Base-by-base conservation (phyloP, 1,284 basidiomycete genomes). In the Cryptococcus sp. region DNA sequence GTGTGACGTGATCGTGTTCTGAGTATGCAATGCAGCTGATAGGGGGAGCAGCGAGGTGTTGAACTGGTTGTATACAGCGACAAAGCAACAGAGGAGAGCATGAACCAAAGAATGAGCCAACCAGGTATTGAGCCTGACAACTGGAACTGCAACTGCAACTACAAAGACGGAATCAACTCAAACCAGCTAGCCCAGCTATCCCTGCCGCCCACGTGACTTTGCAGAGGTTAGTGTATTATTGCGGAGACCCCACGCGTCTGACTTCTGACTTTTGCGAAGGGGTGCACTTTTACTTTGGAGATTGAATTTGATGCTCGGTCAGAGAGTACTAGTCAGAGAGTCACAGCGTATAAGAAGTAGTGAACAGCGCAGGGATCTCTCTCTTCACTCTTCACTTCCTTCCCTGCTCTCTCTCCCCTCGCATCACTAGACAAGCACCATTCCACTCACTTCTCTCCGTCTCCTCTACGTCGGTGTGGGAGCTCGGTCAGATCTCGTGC, bases 41-140 rank as follows among this genome's bases (percentile, higher is more conserved):
- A 2, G 31, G 31, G 31, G 10, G 31, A 35, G 31, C 31, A 35
- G 31, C 31, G 31, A 35, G 31, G 31, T 35, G 10, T 35, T 35
- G 31, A 10, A 13, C 31, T 8, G 13, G 10, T 35, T 4, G 31
- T 35, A 35, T 35, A 35, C 31, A 35, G 31, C 31, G 13, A 35
- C 27, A 13, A 10, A 13, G 31, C 13, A 35, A 35, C 31, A 13
- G 13, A 35, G 31, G 2, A 20, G 27, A 22, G 20, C 17, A 22
- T 48, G 47, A 48, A 48, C 40, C 19, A 19, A 42, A 25, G 17
- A 23, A 48, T 42, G 47, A 19, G 10, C 56, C 50, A 57, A 57
- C 53, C 56, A 57, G 27, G 46, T 25, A 23, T 15, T 53, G 56
- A 53, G 56, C 56, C 56, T 57, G 56, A 57, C 56, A 57, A 41